phyloP scores from a whole-genome alignment of 1,139 yeast genomes.

The Geotrichum citri-aurantii region DNA sequence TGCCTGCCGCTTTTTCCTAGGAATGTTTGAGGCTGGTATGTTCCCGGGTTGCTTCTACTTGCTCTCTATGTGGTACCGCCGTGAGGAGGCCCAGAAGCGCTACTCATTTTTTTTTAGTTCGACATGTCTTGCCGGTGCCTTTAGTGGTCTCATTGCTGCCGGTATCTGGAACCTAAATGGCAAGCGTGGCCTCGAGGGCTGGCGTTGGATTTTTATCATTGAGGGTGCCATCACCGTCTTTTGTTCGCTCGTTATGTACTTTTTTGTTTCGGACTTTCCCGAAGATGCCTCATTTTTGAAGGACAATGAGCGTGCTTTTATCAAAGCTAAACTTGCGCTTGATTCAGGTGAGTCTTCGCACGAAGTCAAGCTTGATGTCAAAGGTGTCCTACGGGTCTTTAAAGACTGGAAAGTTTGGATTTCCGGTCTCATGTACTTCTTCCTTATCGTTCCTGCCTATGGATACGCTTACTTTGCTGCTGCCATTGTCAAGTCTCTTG shows the following conservation, averaged over 20 bases:
- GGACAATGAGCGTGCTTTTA: constrained; percentile 39
- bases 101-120: constrained; percentile 65
- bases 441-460: constrained; percentile 59
- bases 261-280: constrained; percentile 69
- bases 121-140: constrained; percentile 72
- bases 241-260: constrained; percentile 54
- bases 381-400: constrained; percentile 34
- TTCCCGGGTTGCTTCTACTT: constrained; percentile 71
- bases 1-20: constrained; percentile 58
- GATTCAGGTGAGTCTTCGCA: constrained; percentile 40
- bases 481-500: constrained; percentile 52
- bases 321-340: constrained; percentile 42
- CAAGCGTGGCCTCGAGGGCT: constrained; percentile 45
- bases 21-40: constrained; percentile 62
- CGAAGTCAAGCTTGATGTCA: constrained; percentile 32
- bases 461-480: constrained; percentile 70
- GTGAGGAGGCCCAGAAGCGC: constrained; percentile 61
- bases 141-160: constrained; percentile 71
- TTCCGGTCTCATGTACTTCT: constrained; percentile 57
- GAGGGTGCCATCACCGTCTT: constrained; percentile 69
- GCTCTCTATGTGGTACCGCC: constrained; percentile 48
- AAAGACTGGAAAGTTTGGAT: constrained; percentile 46
- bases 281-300: constrained; percentile 49
- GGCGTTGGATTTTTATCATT: constrained; percentile 71
- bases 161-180: constrained; percentile 51